Base-by-base conservation (phyloP, 495 filamentous ascomycete genomes). In the Hypomontagnella submonticulosa region DNA sequence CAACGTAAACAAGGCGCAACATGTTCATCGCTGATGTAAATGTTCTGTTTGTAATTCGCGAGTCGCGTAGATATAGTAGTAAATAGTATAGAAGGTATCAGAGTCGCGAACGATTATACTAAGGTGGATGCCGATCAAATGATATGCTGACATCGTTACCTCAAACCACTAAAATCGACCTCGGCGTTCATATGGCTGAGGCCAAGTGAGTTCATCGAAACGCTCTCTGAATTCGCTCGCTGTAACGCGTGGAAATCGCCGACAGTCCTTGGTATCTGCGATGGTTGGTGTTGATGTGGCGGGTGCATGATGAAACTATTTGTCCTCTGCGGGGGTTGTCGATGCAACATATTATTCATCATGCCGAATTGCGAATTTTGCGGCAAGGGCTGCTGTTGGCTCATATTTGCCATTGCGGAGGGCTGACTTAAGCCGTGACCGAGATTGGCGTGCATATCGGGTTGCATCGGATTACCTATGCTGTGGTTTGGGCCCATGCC, bases 161-260 rank as follows among this genome's bases (percentile, higher is more conserved):
- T 63, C 23, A 75, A 20, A 15, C 54, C 64, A 34, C 67, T 71
- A 43, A 75, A 75, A 49, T 75, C 72, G 41, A 73, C 53, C 43
- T 73, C 71, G 13, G 71, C 55, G n/a, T 70, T 68, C 47, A 72
- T 63, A 16, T 73, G 71, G 43, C 63, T 56, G 8, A 73, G 51
- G 13, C 76, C 73, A 2, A 82, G 41, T 7, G 75, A 33, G 40
- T 71, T 70, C 75, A 81, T 79, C 0, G 73, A 23, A 0, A 69
- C 71, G 41, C 72, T 75, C 44, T 80, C 80, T 0, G 79, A 72
- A 51, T 79, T 79, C 33, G 73, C 72, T 51, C 80, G 67, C 41
- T 80, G 78, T 6, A 82, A 54, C 1, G 79, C 76, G 8, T 82
- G 80, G 57, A 80, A 82, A 36, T 81, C 80, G 10, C 77, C 78